Evolutionary conservation across 2,329 filamentous ascomycete genomes (phyloP).

Genomic region (Trichoderma guizhouense): DNA sequence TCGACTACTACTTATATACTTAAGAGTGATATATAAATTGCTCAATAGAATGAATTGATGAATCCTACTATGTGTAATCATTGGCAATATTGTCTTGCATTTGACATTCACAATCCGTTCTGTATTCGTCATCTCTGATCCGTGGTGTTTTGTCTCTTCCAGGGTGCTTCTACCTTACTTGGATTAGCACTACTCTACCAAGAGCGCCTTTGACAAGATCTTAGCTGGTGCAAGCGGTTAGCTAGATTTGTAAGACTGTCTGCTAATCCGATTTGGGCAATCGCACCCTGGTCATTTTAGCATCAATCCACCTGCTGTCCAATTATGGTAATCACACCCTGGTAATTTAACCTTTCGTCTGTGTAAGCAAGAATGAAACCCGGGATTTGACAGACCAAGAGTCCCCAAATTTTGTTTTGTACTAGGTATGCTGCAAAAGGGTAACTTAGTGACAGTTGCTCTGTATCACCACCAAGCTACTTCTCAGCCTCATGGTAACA

Average conservation of each 20-base stretch:
- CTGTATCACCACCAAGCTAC: neutral
- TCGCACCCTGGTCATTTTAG: neutral
- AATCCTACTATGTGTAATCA: neutral
- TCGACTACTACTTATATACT: neutral
- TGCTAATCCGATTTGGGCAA: neutral
- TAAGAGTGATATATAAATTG: neutral
- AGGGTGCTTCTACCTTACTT: neutral
- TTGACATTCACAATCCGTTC: neutral
- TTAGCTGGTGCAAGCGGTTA: neutral
- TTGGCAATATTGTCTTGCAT: neutral
- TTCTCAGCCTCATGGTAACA: neutral
- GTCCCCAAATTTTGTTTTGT: neutral
- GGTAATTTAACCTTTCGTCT: neutral
- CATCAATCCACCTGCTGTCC: neutral
- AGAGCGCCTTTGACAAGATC: neutral
- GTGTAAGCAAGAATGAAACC: neutral
- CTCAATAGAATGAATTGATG: neutral
- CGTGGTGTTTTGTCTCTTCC: neutral
- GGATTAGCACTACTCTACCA: neutral
- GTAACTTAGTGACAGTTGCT: neutral
- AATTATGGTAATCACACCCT: neutral
- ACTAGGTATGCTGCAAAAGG: neutral
- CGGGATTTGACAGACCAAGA: neutral
- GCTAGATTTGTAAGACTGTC: neutral
- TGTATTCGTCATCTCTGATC: neutral